phyloP scores from a whole-genome alignment of 2,329 filamentous ascomycete species.

The Shiraia sp. region DNA sequence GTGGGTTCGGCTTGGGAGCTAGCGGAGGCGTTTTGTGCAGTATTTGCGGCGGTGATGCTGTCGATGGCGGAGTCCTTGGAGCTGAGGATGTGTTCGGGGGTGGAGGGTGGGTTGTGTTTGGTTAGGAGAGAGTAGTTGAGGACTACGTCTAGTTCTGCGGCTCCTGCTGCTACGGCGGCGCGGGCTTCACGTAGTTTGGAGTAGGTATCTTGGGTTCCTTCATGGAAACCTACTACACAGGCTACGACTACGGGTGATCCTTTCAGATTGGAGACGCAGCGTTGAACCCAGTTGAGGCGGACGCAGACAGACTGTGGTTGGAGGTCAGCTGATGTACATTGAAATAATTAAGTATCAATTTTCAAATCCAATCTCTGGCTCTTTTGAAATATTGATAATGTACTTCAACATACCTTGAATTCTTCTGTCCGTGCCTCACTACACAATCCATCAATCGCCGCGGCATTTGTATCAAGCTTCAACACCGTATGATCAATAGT shows the following conservation, averaged over 20 bases:
- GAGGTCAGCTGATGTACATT: slow-evolving; percentile 6
- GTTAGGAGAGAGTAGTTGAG: slow-evolving; percentile 57
- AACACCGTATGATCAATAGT: slow-evolving; percentile 56
- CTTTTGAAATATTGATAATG: not conserved
- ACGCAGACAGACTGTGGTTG: slow-evolving; percentile 60
- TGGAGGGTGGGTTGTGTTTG: slow-evolving; percentile 23
- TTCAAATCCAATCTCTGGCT: not conserved
- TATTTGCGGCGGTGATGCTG: slow-evolving; percentile 41
- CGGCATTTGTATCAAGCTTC: slow-evolving; percentile 52
- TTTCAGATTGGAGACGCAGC: slow-evolving; percentile 54
- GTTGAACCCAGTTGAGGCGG: slow-evolving; percentile 56
- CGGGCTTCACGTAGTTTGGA: slow-evolving; percentile 58
- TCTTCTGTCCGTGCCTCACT: slow-evolving; percentile 55
- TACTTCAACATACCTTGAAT: slow-evolving; percentile 47
- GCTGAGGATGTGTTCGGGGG: slow-evolving; percentile 9
- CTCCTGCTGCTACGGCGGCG: slow-evolving; percentile 55
- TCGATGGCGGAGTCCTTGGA: slow-evolving; percentile 36
- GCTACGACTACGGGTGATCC: slow-evolving; percentile 56
- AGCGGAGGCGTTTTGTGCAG: slow-evolving; percentile 23
- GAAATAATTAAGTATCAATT: not conserved
- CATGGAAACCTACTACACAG: slow-evolving; percentile 64
- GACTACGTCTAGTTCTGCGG: slow-evolving; percentile 62
- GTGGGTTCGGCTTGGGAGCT: slow-evolving; percentile 18
- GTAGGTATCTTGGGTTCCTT: slow-evolving; percentile 58
- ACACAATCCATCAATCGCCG: slow-evolving; percentile 59